A percentile compares a stretch with the other conserved stretches of the same genome.
Conservation (phyloP, 2,329 filamentous ascomycete genomes). For the Tolypocladium cylindrosporum region DNA sequence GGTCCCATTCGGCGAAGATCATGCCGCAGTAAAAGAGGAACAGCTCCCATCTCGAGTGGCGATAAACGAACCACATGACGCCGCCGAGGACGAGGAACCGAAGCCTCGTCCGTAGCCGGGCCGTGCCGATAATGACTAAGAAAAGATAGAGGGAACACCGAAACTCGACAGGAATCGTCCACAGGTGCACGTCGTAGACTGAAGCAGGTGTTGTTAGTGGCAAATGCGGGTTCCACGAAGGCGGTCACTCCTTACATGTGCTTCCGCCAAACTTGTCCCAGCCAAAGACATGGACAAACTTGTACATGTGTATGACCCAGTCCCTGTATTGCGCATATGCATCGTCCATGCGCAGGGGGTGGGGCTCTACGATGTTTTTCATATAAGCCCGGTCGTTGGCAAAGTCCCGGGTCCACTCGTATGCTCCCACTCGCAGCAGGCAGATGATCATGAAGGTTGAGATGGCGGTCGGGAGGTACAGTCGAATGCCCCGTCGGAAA, state of each 20-base stretch:
- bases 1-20: slow-evolving; percentile 43
- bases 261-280: slow-evolving; percentile 38
- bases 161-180: slow-evolving; percentile 55
- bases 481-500: slow-evolving; percentile 40
- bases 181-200: slow-evolving; percentile 47
- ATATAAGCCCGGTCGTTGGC: slow-evolving; percentile 30
- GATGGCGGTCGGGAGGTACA: slow-evolving; percentile 40
- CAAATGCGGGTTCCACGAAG: neutral
- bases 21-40: slow-evolving; percentile 45
- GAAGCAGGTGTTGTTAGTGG: slow-evolving; percentile 12
- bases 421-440: slow-evolving; percentile 34
- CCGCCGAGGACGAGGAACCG: slow-evolving; percentile 31
- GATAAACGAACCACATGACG: slow-evolving; percentile 34
- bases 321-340: slow-evolving; percentile 30
- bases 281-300: slow-evolving; percentile 40
- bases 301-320: slow-evolving; percentile 37
- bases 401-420: slow-evolving; percentile 38
- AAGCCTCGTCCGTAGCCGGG: slow-evolving; percentile 29
- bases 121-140: slow-evolving; percentile 38
- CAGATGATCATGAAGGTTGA: slow-evolving; percentile 38
- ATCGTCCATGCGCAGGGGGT: slow-evolving; percentile 28
- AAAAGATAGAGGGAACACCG: slow-evolving; percentile 49
- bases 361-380: slow-evolving; percentile 38
- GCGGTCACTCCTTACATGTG: slow-evolving; percentile 22
- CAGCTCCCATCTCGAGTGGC: slow-evolving; percentile 43